Conservation (phyloP, 2,329 filamentous ascomycete genomes). For the Fusarium nisikadoi region DNA sequence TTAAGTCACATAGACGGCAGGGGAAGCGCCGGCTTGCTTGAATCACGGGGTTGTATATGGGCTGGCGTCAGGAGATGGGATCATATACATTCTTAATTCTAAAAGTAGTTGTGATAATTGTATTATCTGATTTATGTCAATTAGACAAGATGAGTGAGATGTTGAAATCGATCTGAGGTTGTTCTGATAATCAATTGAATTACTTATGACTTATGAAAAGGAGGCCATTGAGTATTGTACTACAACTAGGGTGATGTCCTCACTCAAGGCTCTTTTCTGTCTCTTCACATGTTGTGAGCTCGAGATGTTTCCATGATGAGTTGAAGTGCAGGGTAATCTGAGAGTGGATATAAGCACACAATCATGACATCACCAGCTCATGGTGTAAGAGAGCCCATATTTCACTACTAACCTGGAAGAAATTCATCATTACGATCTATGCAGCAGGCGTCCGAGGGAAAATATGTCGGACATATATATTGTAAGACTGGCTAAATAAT, state of each 20-base stretch:
- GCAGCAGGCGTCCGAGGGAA: background rate
- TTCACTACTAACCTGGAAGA: background rate
- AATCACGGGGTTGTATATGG: constrained; percentile 34
- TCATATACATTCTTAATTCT: constrained; percentile 35
- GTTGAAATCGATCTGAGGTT: background rate
- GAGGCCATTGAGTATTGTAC: accelerated
- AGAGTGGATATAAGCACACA: background rate
- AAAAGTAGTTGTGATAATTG: constrained; percentile 5
- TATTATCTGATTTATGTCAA: background rate
- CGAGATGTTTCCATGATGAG: background rate
- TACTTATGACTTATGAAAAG: too few species aligned
- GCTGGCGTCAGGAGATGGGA: constrained; percentile 31
- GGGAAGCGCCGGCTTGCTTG: constrained; percentile 26
- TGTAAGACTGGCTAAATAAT: constrained; percentile 30
- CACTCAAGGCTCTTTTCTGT: background rate
- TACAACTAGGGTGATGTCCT: too few species aligned
- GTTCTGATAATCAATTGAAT: background rate
- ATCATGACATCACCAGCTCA: constrained; percentile 36
- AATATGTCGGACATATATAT: constrained; percentile 48
- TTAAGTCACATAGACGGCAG: constrained; percentile 33
- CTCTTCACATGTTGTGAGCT: background rate
- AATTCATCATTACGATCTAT: background rate
- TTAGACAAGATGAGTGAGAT: background rate
- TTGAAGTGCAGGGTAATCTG: constrained; percentile 28
- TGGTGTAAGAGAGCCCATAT: constrained; percentile 10